Percentiles rank a stretch among this genome's conserved stretches.
These are phyloP conservation scores for Termitomyces eurrhizus DNA, from an alignment of 768 basidiomycete genomes.

Conservation along the genomic window DNA sequence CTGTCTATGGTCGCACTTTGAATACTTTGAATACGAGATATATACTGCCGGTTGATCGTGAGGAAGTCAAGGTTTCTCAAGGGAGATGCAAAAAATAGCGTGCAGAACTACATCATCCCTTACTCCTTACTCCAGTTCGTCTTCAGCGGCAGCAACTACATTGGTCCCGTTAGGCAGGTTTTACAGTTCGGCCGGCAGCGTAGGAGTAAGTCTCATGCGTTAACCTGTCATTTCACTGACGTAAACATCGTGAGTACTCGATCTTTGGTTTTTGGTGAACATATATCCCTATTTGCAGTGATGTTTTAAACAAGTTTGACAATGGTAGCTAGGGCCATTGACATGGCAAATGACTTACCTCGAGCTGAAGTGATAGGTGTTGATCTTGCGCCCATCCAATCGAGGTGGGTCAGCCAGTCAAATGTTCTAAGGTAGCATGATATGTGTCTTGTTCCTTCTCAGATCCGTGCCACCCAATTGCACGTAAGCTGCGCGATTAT, in stretches of 20 bases:
- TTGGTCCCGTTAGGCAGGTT: slow-evolving; percentile 59
- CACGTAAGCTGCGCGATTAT: not conserved
- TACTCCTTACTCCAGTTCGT: slow-evolving; percentile 67
- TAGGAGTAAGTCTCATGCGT: not conserved
- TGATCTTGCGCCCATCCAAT: slow-evolving; percentile 72
- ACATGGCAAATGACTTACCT: slow-evolving; percentile 72
- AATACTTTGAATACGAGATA: slow-evolving; percentile 54
- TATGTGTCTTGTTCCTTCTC: not conserved
- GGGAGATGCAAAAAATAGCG: slow-evolving; percentile 35
- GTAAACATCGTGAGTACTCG: not conserved
- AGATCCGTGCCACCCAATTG: not conserved
- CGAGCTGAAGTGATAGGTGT: slow-evolving; percentile 62
- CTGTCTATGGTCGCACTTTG: slow-evolving; percentile 48
- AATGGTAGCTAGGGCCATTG: slow-evolving; percentile 52
- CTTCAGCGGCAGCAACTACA: slow-evolving; percentile 57
- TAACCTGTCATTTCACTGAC: not conserved
- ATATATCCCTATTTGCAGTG: not conserved
- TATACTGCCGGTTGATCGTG: slow-evolving; percentile 62
- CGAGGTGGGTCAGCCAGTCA: slow-evolving; percentile 40
- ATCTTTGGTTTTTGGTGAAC: not conserved
- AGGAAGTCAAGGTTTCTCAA: slow-evolving; percentile 49
- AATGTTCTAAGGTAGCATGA: not conserved
- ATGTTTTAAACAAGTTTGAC: not conserved
- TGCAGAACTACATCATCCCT: slow-evolving; percentile 57
- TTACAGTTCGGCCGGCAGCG: slow-evolving; percentile 45